Evolutionary conservation across 2,329 filamentous ascomycete species (phyloP).

Genomic region (Ceratocystis papillata): DNA sequence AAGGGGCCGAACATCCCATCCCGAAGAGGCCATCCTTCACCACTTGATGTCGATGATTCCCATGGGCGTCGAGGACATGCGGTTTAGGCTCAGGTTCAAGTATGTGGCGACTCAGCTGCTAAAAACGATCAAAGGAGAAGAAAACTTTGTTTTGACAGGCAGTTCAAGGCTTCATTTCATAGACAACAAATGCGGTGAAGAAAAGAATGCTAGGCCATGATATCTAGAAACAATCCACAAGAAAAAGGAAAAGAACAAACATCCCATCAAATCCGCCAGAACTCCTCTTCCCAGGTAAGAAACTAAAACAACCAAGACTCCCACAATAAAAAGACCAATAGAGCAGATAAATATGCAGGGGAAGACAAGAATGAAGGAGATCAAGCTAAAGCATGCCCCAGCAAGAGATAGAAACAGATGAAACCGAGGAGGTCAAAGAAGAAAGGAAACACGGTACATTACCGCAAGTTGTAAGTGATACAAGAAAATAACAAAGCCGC

Average conservation of each 20-base stretch:
- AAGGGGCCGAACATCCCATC: too few relatives aligned
- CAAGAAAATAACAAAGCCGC: constrained; percentile 5
- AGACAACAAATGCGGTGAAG: neutral
- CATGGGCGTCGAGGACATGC: too few relatives aligned
- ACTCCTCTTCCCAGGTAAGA: constrained; percentile 1
- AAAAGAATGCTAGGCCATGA: constrained; percentile 1
- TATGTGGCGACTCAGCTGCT: too few relatives aligned
- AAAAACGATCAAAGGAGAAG: neutral
- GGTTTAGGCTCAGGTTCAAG: too few relatives aligned
- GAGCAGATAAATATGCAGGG: neutral
- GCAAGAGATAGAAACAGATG: neutral
- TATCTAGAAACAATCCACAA: neutral
- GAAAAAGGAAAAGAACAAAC: constrained; percentile 1
- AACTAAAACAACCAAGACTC: neutral
- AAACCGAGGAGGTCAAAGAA: neutral
- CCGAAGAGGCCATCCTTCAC: too few relatives aligned
- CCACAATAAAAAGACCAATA: neutral
- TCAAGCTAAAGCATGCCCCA: neutral
- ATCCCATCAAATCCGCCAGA: neutral
- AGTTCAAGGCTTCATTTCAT: neutral
- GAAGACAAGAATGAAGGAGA: neutral
- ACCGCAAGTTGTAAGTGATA: neutral
- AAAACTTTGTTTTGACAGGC: neutral
- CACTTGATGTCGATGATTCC: too few relatives aligned
- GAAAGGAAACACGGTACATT: neutral